Conservation (phyloP, 768 basidiomycete genomes). For the Russula sp. region DNA sequence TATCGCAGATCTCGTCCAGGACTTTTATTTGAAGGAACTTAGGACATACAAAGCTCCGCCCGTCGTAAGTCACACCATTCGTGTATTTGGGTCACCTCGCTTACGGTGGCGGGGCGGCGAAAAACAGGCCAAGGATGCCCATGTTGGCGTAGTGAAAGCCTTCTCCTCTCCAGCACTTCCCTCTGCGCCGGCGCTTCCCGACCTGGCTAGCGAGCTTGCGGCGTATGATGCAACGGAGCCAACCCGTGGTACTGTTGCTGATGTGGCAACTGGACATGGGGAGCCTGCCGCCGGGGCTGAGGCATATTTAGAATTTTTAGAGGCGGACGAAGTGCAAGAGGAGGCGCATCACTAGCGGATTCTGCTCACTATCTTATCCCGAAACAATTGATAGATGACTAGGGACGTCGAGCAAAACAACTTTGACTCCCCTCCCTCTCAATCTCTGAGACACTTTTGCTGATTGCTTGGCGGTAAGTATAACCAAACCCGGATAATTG, state of each 20-base stretch:
- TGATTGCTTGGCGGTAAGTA: not conserved
- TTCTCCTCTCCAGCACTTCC: constrained; percentile 76
- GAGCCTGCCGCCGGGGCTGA: constrained; percentile 38
- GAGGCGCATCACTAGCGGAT: constrained; percentile 38
- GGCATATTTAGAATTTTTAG: constrained; percentile 45
- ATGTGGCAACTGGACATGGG: constrained; percentile 8
- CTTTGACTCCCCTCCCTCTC: too few species aligned
- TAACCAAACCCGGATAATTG: not conserved
- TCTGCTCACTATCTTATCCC: not conserved
- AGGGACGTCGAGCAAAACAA: not conserved
- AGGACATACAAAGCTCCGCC: constrained; percentile 82
- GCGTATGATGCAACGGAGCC: constrained; percentile 86
- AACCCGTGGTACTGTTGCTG: constrained; percentile 28
- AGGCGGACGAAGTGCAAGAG: constrained; percentile 43
- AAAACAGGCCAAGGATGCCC: constrained; percentile 80
- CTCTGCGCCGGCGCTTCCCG: constrained; percentile 71
- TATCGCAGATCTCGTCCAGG: constrained; percentile 80
- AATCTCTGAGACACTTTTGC: too few species aligned
- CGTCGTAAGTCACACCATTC: constrained; percentile 49
- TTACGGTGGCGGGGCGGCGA: constrained; percentile 10
- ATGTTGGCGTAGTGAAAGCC: constrained; percentile 80
- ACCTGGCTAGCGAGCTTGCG: constrained; percentile 84
- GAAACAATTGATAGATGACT: constrained; percentile 14
- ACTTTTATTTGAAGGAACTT: constrained; percentile 86
- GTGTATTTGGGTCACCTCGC: constrained; percentile 2